phyloP scores from a whole-genome alignment of 176 grass and related monocot genomes.

The Juncus inflexus region DNA sequence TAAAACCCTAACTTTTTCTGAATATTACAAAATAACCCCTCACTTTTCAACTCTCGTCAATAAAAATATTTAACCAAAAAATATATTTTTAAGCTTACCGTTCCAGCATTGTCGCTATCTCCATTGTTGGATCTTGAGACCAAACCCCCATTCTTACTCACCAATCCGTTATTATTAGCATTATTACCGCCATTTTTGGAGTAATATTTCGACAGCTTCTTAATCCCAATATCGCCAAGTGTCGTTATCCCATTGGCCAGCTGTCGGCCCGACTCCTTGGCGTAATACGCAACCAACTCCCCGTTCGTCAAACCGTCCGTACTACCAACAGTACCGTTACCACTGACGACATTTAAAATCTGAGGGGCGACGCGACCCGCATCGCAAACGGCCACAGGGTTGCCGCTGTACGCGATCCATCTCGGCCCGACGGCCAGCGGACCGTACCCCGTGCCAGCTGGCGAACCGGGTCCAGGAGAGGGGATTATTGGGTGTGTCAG shows the following conservation, averaged over 20 bases:
- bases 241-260: conserved; percentile 76
- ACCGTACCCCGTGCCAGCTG: conserved; percentile 50
- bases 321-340: conserved; percentile 25
- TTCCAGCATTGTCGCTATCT: conserved; percentile 64
- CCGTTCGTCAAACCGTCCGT: conserved; percentile 38
- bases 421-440: conserved; percentile 77
- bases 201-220: conserved; percentile 68
- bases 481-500: conserved; percentile 47
- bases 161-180: conserved; percentile 23
- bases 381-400: conserved; percentile 55
- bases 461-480: conserved; percentile 35
- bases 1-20: background rate
- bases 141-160: conserved; percentile 43
- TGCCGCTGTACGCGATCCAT: conserved; percentile 87
- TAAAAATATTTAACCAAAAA: conserved; percentile 12
- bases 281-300: conserved; percentile 78
- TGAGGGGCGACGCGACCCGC: conserved; percentile 60
- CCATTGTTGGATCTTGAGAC: conserved; percentile 36
- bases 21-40: background rate
- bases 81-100: conserved; percentile 42
- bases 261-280: conserved; percentile 91
- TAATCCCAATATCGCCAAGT: conserved; percentile 86
- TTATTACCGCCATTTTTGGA: conserved; percentile 39
- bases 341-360: conserved; percentile 40
- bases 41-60: background rate